Conservation (phyloP, 257 asterid genomes). For the Scutellaria baicalensis region DNA sequence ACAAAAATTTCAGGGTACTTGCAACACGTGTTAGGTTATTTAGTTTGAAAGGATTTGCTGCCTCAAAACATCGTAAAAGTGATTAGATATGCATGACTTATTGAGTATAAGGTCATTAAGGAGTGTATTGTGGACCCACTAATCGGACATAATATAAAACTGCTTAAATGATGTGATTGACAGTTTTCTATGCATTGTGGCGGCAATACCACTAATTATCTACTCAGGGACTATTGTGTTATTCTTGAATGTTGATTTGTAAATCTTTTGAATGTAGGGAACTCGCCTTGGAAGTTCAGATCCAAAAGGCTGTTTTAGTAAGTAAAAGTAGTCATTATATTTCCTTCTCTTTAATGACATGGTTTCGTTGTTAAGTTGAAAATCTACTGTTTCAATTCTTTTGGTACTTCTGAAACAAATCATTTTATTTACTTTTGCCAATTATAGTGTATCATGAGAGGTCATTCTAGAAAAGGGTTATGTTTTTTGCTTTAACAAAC, state of each 20-base stretch:
- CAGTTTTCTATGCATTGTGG: not conserved
- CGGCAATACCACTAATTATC: not conserved
- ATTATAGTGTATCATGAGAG: not conserved
- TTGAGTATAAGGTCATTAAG: not conserved
- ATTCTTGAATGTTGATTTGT: slow-evolving; percentile 15
- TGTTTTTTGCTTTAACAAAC: not conserved
- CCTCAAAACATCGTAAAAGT: not conserved
- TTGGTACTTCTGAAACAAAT: not conserved
- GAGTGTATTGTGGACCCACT: not conserved
- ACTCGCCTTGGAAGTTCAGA: slow-evolving; percentile 98
- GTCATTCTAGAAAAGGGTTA: not conserved
- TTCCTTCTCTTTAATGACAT: not conserved
- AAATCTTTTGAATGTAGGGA: slow-evolving; percentile 54
- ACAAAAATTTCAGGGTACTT: not conserved
- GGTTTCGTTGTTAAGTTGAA: not conserved
- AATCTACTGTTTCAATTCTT: not conserved
- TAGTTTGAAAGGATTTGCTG: slow-evolving; percentile 6
- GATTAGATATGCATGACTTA: not conserved
- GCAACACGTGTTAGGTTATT: not conserved
- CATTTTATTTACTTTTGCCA: not conserved
- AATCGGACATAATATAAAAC: not conserved
- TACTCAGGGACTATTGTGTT: not conserved
- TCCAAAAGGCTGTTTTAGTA: slow-evolving; percentile 98
- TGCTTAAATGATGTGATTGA: not conserved
- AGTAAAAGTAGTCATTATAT: slow-evolving; percentile 29